Base-by-base conservation (phyloP, 2,329 filamentous ascomycete species). In the Fusarium sp. region DNA sequence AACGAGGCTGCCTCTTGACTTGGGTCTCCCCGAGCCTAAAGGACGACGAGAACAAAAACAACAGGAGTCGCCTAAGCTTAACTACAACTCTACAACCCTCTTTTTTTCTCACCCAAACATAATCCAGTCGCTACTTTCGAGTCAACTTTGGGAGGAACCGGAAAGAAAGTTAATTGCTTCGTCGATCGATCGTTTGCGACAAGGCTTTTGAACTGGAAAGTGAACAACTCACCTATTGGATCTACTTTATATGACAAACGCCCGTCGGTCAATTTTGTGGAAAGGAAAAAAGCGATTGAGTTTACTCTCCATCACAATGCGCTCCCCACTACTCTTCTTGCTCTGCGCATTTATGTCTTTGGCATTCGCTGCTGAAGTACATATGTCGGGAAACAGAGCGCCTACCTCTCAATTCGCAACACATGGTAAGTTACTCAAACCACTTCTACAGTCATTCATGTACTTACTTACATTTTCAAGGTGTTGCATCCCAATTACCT, bases 401-500 rank as follows among this genome's bases (percentile, higher is more conserved):
- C 62, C 59, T 41, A 68, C 68, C 7, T 72, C 72, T 28, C 68
- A 73, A 40, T 57, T 73, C 30, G 70, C 64, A 34, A 63, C 72
- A 27, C 69, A 73, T 63, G 72, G 72, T 74, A 42, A 37, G 70
- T 50, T 9, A 14, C 20, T 25, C 37, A 34, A 40, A 16, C 12
- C 32, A 53, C 3, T 8, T 16, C 23, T n/a, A 27, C 5, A 11
- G 20, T 8, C 49, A 7, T 41, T 42, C 34, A 42, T 46, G 51
- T 46, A 50, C 60, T 74, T 47, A 74, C 60, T 28, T 28, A 28
- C 12, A 48, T 48, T 30, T 6, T 12, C 34, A 37, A 93, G 92
- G 92, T 68, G 85, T 96, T 75, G 91, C 92, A 55, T 95, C 95
- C 74, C 87, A 90, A 78, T 79, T 89, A 66, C 82, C 81, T 32